Evolutionary conservation across 1,139 yeast species (phyloP), one percentile per base, ranked within the genome.

Genomic region (Saccharomycopsis crataegensis): DNA sequence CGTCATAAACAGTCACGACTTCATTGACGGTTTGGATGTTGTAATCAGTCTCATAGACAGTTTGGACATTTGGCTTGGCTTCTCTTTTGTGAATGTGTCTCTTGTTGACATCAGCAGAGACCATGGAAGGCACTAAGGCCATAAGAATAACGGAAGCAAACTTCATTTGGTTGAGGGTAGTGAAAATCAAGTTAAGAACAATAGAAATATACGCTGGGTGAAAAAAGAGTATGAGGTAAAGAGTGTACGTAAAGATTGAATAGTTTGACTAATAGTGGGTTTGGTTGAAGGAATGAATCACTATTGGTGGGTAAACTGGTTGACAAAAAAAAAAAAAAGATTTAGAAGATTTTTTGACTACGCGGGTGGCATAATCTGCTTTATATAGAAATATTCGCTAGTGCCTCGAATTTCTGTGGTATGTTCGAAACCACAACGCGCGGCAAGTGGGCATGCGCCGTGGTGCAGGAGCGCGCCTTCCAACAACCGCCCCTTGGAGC

Each of bases 1-100:
- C 54, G 33, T 51, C 58, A 40, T 44, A 44, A 32, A 56, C 57
- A 40, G 57, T 54, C 31, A 56, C 54, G n/a, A 41, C 43, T 34
- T 50, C 49, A 32, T 56, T 40, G 14, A 56, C 51, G 31, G 57
- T 54, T 14, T 48, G 43, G 16, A 56, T 34, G 33, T 53, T 46
- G 43, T 46, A 28, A 8, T 43, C 43, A 32, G 58, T 56, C 17
- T 50, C 51, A n/a, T 16, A 34, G 6, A 49, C 32, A 8, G 55
- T 51, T 33, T 44, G 48, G 33, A 36, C 11, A 14, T 46, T 49
- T 32, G 51, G 34, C n/a, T 28, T 33, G 14, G 51, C 51, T 22
- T 48, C 38, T 49, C 55, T 52, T 40, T 52, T 50, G 22, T 51
- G 48, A 41, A 14, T 37, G 14, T 52, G 55, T 43, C 48, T 48